Base-by-base conservation (phyloP, 352 stramenopile species). In the Globisporangium irregulare region DNA sequence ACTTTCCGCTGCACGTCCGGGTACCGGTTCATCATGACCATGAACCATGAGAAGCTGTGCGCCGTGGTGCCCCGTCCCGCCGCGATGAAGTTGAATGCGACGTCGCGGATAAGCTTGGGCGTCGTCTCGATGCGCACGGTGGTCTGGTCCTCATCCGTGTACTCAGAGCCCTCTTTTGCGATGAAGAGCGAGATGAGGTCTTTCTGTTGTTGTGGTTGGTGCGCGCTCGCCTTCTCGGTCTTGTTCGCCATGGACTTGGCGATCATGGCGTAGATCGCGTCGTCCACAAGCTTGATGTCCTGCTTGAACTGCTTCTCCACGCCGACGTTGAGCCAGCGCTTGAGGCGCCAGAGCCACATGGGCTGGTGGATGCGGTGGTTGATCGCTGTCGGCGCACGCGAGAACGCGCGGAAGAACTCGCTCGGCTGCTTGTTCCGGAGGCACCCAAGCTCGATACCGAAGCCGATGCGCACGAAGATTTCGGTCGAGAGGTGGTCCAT, bases 41-140 rank as follows among this genome's bases (percentile, higher is more conserved):
- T 59, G 22, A 90, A 79, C 87, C 87, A 95, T 25, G 75, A 66
- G 48, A 93, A 54, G 6, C 76, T 81, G 36, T 79, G 73, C 7
- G 81, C 80, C 6, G 87, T 93, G 1, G 89, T 95, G 59, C 89
- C 86, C 36, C 82, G 73, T n/a, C 89, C 87, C 41, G 84, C 87
- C 3, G 86, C 73, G 20, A 93, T 81, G 59, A 94, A 83, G 36
- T 77, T 90, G 62, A 95, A 79, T 7, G 83, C 74, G 57, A 94
- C 85, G 66, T 95, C 84, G 43, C 84, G 80, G 29, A 94, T 67
- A 2, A 78, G 71, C 41, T 75, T 76, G 7, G 77, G 65, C 0
- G 77, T 68, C 34, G 64, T 73, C 43, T 66, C 53, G 43, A 60
- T 34, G 46, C 32, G 66, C 68, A 56, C 24, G 46, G 24, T 56